Evolutionary conservation across 2,329 filamentous ascomycete species (phyloP), one percentile per base, ranked within the genome.

Genomic region (Fusarium continuum): DNA sequence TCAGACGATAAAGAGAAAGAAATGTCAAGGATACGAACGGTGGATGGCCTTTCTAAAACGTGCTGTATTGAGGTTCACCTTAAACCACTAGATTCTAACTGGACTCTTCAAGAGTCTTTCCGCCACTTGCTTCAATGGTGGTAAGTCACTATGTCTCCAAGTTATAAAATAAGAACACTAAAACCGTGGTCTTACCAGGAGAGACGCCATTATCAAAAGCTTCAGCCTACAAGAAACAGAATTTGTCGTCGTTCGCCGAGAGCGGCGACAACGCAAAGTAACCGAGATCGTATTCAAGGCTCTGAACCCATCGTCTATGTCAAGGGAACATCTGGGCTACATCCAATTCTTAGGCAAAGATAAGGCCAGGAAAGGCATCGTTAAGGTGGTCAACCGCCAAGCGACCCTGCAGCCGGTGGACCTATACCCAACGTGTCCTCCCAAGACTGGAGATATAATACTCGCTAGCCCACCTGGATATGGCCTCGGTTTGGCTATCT

Each of bases 111-210:
- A 10, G 68, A 74, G 48, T 73, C 73, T 6, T 76, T 76, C 22
- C 67, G 73, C 14, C 74, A 76, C 55, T 51, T 76, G 4, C 60
- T 74, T 17, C 73, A 75, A 40, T 75, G 75, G 53, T 76, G 73
- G 75, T 72, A 60, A 25, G 39, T 32, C 20, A n/a, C 3, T 2
- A 7, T 34, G 3, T 25, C 8, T 20, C 6, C n/a, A 7, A n/a
- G n/a, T n/a, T n/a, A n/a, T n/a, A n/a, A n/a, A n/a, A n/a, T n/a
- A n/a, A n/a, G n/a, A n/a, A n/a, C n/a, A n/a, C n/a, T n/a, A n/a
- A n/a, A n/a, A n/a, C n/a, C n/a, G n/a, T n/a, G n/a, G n/a, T n/a
- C n/a, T n/a, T n/a, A n/a, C n/a, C n/a, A 75, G 71, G 74, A 61
- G 68, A 53, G 72, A 74, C 38, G 72, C 44, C 5, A 73, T 75